Conservation (phyloP, 768 basidiomycete species). For the Rhodotorula babjevae region DNA sequence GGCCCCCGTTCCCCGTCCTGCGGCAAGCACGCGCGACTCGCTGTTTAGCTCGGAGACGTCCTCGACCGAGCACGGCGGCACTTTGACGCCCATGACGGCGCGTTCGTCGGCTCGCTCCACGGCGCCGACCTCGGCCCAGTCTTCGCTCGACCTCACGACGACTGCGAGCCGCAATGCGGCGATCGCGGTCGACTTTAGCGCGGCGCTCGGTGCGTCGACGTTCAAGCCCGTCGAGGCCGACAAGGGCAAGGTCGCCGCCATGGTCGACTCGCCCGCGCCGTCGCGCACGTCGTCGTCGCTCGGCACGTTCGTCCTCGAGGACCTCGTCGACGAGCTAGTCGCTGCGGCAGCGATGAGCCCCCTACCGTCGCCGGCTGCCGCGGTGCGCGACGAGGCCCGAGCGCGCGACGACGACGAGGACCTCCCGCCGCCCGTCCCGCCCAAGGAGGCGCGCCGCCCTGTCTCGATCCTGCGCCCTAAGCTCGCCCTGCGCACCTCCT, state of each 20-base stretch:
- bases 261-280: not conserved
- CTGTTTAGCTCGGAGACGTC: too few relatives aligned
- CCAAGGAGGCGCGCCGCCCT: not conserved
- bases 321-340: slow-evolving; percentile 3
- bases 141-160: too few relatives aligned
- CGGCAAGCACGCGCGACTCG: too few relatives aligned
- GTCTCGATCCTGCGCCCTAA: not conserved
- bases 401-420: not conserved
- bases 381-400: not conserved
- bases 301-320: slow-evolving; percentile 9
- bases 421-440: not conserved
- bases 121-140: too few relatives aligned
- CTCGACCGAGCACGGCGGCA: too few relatives aligned
- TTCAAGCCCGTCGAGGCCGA: not conserved
- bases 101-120: too few relatives aligned
- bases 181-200: not conserved
- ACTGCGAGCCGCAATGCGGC: not conserved
- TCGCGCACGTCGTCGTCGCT: not conserved
- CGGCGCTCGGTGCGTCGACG: not conserved
- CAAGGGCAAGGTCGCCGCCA: too few relatives aligned
- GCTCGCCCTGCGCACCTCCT: too few relatives aligned
- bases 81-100: too few relatives aligned
- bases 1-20: not conserved
- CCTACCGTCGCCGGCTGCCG: too few relatives aligned
- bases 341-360: not conserved